Conservation (phyloP, 208 protist genomes). For the Crithidia acanthocephali region DNA sequence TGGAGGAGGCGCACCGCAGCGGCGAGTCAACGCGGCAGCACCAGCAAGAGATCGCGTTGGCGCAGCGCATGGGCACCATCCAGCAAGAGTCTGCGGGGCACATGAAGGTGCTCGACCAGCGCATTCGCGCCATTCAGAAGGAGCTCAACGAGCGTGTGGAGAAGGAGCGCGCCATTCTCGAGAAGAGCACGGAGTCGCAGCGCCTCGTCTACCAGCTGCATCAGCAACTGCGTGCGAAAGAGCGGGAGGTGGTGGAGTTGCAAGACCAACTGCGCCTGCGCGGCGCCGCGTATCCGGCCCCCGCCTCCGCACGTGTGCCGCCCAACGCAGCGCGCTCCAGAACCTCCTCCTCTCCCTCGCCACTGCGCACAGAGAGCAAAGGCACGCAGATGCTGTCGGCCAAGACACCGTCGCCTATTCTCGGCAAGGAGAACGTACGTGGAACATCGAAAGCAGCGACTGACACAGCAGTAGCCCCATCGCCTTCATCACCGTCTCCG, state of each 20-base stretch:
- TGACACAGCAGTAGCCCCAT: neutral
- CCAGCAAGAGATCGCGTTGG: slow-evolving; percentile 82
- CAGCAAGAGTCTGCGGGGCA: slow-evolving; percentile 75
- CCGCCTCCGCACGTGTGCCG: neutral
- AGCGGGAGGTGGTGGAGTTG: slow-evolving; percentile 70
- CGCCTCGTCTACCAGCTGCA: slow-evolving; percentile 75
- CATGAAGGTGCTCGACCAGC: slow-evolving; percentile 64
- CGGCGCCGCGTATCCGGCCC: neutral
- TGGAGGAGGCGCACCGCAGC: slow-evolving; percentile 67
- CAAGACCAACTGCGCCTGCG: slow-evolving; percentile 38
- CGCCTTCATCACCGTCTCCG: neutral
- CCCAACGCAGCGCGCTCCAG: neutral
- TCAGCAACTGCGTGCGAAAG: slow-evolving; percentile 67
- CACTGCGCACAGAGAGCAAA: slow-evolving; percentile 19
- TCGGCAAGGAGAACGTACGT: slow-evolving; percentile 10
- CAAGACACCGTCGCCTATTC: slow-evolving; percentile 5
- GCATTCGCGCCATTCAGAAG: slow-evolving; percentile 67
- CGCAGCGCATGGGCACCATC: slow-evolving; percentile 80
- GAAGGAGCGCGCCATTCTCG: slow-evolving; percentile 68
- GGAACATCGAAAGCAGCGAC: neutral
- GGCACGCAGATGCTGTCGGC: slow-evolving; percentile 57
- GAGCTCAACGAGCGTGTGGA: slow-evolving; percentile 72
- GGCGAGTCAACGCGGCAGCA: slow-evolving; percentile 55
- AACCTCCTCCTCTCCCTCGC: neutral
- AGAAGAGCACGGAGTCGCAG: slow-evolving; percentile 75